Percentiles rank a stretch among this genome's conserved stretches.
These are phyloP conservation scores for Colletotrichum cereale DNA, from an alignment of 2,329 filamentous ascomycete species.

Conservation along the genomic window DNA sequence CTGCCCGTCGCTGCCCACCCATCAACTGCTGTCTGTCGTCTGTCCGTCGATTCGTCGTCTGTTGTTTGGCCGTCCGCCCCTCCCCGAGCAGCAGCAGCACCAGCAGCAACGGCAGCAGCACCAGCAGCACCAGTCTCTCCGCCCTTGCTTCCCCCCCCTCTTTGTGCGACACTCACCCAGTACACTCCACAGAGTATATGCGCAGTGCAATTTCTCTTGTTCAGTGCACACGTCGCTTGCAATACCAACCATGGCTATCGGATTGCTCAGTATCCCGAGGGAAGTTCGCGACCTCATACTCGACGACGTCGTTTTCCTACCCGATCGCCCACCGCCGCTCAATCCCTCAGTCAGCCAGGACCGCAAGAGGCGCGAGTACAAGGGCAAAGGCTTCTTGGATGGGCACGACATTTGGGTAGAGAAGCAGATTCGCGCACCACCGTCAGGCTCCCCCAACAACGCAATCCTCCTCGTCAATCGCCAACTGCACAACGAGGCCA, in stretches of 20 bases:
- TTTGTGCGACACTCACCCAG: constrained; percentile 10
- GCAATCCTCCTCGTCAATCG: constrained; percentile 40
- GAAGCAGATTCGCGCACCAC: constrained; percentile 18
- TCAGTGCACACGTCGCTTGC: not conserved
- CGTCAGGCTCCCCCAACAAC: constrained; percentile 35
- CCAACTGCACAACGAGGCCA: constrained; percentile 40
- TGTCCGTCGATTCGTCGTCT: not conserved
- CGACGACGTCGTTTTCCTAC: constrained; percentile 35
- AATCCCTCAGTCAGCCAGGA: constrained; percentile 35
- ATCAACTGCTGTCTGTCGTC: not conserved
- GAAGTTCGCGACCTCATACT: constrained; percentile 41
- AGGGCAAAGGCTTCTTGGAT: constrained; percentile 38
- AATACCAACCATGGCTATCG: constrained; percentile 30
- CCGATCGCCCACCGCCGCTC: constrained; percentile 31
- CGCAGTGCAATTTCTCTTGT: not conserved
- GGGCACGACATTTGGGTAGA: constrained; percentile 42
- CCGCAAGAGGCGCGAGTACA: constrained; percentile 40
- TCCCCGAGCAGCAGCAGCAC: not conserved
- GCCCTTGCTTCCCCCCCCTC: not conserved
- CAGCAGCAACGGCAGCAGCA: not conserved
- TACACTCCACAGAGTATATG: not conserved
- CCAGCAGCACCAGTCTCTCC: constrained; percentile 7
- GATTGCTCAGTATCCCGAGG: constrained; percentile 38
- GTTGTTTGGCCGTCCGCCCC: not conserved
- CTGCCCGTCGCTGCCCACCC: constrained; percentile 15